Base-by-base conservation (phyloP, 2,329 filamentous ascomycete genomes). In the Aspergillus clavatus region DNA sequence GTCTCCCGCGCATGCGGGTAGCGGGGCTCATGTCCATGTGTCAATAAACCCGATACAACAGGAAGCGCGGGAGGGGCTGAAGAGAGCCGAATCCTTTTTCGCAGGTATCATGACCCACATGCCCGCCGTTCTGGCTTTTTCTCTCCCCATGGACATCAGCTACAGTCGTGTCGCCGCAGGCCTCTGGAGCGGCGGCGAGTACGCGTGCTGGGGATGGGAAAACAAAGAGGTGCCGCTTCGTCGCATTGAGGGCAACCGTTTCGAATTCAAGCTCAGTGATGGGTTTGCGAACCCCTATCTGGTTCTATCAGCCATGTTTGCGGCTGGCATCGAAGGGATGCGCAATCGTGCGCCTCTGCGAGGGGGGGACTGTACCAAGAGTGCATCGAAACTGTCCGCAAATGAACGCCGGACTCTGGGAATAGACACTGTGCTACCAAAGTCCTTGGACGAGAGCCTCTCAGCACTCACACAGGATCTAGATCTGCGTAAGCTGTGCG, bases 201-300 rank as follows among this genome's bases (percentile, higher is more conserved):
- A 56, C 29, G 53, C 56, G 1, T 41, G 40, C 7, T 62, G 59
- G 57, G 55, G 55, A 21, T 57, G 52, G 54, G 52, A 55, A 29
- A 63, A 61, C 39, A 59, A 55, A 16, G 59, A 59, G 29, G 51
- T 47, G 2, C 46, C 56, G 7, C 43, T 63, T 7, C 56, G 57
- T 3, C 52, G 52, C n/a, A 49, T 61, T 19, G 29, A 40, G 16
- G 11, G 45, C 1, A 53, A 58, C 14, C 48, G 52, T 14, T 60
- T 59, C 38, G 59, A 61, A 43, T 23, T 61, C 7, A 63, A 60
- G 43, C 40, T 59, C 7, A 47, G 57, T 51, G 57, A 60, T 45
- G 59, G 60, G 7, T 37, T 62, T 26, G 56, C 59, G 8, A 63
- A 63, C 39, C 60, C 60, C n/a, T 63, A 62, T 40, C 38, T 60